phyloP scores from a whole-genome alignment of 805 yeast genomes.

The Danielia oregonensis region DNA sequence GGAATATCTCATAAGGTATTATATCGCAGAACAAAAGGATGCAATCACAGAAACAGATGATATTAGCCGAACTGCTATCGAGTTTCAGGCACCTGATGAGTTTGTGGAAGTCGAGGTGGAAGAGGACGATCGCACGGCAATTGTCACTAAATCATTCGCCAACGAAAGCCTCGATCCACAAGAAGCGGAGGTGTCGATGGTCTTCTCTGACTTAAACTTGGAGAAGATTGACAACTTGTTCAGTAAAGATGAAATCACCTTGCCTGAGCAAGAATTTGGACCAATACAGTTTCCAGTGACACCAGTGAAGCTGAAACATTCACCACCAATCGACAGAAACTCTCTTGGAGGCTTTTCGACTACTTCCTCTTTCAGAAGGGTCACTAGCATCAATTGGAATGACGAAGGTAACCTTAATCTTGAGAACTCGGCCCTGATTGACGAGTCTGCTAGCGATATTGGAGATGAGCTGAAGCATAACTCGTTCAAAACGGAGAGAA shows the following conservation, averaged over 20 bases:
- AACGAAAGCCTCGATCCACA: not conserved
- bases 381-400: constrained; percentile 42
- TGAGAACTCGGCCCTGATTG: constrained; percentile 22
- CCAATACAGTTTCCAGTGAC: not conserved
- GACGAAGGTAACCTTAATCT: constrained; percentile 30
- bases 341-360: constrained; percentile 4
- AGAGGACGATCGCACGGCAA: not conserved
- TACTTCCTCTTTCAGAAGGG: constrained; percentile 16
- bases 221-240: constrained; percentile 35
- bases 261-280: constrained; percentile 1
- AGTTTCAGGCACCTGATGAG: not conserved
- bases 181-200: constrained; percentile 18
- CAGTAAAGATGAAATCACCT: constrained; percentile 19
- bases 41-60: constrained; percentile 9
- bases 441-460: constrained; percentile 2
- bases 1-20: constrained; percentile 49
- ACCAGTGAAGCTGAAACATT: too few relatives aligned
- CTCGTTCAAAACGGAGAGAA: constrained; percentile 1
- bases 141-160: too few relatives aligned
- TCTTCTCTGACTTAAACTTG: constrained; percentile 37
- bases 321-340: too few relatives aligned
- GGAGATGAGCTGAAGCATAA: constrained; percentile 3
- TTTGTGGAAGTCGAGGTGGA: not conserved
- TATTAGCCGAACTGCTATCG: constrained; percentile 6
- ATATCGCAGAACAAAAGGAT: constrained; percentile 21